Evolutionary conservation across 257 asterid genomes (phyloP), one percentile per base, ranked within the genome.

Genomic region (Petunia secreta): DNA sequence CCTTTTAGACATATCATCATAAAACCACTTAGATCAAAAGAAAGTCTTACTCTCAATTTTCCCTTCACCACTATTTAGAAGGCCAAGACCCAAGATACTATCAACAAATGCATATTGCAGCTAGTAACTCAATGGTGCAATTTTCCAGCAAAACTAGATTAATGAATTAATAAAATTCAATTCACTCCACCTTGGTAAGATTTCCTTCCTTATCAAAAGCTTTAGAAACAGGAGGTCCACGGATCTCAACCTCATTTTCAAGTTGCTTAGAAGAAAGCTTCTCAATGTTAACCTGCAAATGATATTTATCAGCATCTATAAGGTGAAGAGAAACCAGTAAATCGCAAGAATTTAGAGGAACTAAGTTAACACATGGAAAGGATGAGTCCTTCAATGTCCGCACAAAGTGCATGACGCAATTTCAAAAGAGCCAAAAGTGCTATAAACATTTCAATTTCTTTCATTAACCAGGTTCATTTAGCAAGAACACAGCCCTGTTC

Each of bases 161-260:
- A 87, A 57, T 55, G 8, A 39, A 65, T 14, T 16, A 77, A 37
- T 43, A 62, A 79, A 82, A 36, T 68, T 68, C 58, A 68, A 16
- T 16, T 8, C 76, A 85, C 58, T 43, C 68, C 62, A 94, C 99
- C 99, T 95, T 93, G 66, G 98, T 95, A 63, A 98, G 98, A 85
- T 93, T 95, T 82, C 99, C 97, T 76, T 87, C 88, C 85, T 80
- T 88, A 80, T 95, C 98, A 86, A 90, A 95, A 63, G 98, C 97
- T 86, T 93, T 93, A 3, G 92, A 90, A 80, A 89, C 91, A 71
- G 97, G 99, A 83, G 99, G 99, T 80, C 98, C 99, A 64, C 99
- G 94, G 78, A 91, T 87, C 91, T 93, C 99, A 84, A 91, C 85
- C 88, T 91, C 87, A 84, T 87, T 89, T 84, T 92, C 91, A 77